These are phyloP conservation scores for Colletotrichum spinosum DNA, from an alignment of 2,329 filamentous ascomycete genomes.

Conservation along the genomic window DNA sequence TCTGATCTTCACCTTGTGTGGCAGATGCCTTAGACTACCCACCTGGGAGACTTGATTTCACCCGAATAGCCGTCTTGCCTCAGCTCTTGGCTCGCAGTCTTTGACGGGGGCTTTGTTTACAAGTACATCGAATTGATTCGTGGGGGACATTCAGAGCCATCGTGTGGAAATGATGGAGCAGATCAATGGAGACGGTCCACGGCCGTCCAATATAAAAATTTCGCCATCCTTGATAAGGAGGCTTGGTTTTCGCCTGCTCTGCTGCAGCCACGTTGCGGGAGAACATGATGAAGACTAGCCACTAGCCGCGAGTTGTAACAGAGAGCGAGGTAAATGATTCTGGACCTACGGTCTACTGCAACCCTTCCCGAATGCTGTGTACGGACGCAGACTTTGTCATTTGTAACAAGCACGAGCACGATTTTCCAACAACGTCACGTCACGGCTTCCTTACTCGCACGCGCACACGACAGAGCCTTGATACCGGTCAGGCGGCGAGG, in stretches of 20 bases:
- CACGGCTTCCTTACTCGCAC: constrained; percentile 32
- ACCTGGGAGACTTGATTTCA: no score
- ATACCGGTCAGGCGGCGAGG: constrained; percentile 22
- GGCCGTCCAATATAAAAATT: constrained; percentile 27
- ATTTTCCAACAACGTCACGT: constrained; percentile 14
- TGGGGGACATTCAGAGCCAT: constrained; percentile 8
- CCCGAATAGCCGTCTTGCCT: no score
- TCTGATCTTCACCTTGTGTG: no score
- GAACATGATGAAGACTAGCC: constrained; percentile 3
- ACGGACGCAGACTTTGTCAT: background rate
- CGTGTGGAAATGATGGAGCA: constrained; percentile 31
- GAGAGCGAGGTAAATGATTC: constrained; percentile 17
- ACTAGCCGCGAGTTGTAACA: background rate
- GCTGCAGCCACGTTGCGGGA: constrained; percentile 3
- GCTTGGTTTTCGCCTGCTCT: constrained; percentile 10
- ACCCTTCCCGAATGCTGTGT: background rate
- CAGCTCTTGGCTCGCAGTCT: no score
- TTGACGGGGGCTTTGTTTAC: constrained; percentile 7
- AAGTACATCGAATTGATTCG: constrained; percentile 1
- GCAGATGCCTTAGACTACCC: background rate
- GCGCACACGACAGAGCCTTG: constrained; percentile 12
- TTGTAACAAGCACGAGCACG: constrained; percentile 23
- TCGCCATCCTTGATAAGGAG: constrained; percentile 32
- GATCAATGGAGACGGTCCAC: constrained; percentile 31
- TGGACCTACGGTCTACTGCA: background rate